phyloP scores from a whole-genome alignment of 805 yeast genomes.

The Lipomyces yamanashiensis region DNA sequence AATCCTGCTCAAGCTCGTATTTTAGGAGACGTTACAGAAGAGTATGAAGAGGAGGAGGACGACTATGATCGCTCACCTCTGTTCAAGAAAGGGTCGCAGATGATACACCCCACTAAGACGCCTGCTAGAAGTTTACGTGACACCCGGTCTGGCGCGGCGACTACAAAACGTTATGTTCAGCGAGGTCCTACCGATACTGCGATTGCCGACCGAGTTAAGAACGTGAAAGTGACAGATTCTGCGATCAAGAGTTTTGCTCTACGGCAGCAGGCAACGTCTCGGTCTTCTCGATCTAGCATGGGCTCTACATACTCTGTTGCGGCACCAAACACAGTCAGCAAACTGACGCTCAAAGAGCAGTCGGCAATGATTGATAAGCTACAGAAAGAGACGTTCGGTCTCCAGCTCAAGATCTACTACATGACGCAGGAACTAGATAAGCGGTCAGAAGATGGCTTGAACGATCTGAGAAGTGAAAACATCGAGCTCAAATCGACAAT shows the following conservation, averaged over 20 bases:
- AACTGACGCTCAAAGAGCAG: slow-evolving; percentile 38
- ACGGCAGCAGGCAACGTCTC: neutral
- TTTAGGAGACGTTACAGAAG: slow-evolving; percentile 15
- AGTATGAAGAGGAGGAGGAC: slow-evolving; percentile 16
- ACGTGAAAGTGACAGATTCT: slow-evolving; percentile 31
- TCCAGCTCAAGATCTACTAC: slow-evolving; percentile 37
- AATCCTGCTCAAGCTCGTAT: neutral
- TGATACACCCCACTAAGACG: neutral
- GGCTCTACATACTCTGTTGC: neutral
- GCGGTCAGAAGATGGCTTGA: slow-evolving; percentile 37
- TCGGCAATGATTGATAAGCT: slow-evolving; percentile 37
- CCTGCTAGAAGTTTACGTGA: slow-evolving; percentile 1
- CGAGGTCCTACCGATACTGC: slow-evolving; percentile 25
- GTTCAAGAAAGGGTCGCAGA: slow-evolving; percentile 5
- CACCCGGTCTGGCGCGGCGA: neutral
- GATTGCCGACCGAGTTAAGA: slow-evolving; percentile 29
- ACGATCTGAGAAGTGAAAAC: slow-evolving; percentile 37
- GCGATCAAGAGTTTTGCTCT: slow-evolving; percentile 30
- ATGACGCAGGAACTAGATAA: slow-evolving; percentile 38
- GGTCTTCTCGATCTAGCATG: neutral
- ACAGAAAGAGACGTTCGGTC: slow-evolving; percentile 39
- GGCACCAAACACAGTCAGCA: slow-evolving; percentile 28
- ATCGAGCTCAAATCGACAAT: slow-evolving; percentile 36
- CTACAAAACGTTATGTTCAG: neutral
- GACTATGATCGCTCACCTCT: slow-evolving; percentile 28